Conservation (phyloP, 2,329 filamentous ascomycete genomes). For the Claviceps purpurea region DNA sequence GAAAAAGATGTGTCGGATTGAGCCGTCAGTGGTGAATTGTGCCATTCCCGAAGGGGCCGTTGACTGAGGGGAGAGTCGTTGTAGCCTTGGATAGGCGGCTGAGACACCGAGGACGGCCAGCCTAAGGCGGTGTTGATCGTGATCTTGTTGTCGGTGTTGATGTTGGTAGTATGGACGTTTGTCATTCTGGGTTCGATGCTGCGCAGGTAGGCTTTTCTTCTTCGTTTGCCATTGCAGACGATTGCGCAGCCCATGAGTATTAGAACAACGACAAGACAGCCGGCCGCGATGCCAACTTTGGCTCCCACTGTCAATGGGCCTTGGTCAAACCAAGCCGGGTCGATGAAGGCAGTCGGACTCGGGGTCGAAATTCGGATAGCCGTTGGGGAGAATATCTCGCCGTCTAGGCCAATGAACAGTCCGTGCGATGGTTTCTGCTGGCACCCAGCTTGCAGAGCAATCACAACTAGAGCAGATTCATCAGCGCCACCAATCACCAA, state of each 20-base stretch:
- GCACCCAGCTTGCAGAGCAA: conserved; percentile 42
- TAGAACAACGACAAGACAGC: conserved; percentile 34
- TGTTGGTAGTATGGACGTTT: background rate
- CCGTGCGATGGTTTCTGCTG: conserved; percentile 35
- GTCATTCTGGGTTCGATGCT: conserved; percentile 27
- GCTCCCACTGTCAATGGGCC: conserved; percentile 38
- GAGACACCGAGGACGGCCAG: background rate
- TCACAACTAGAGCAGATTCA: conserved; percentile 25
- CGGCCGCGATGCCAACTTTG: conserved; percentile 45
- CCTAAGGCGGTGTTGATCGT: too few relatives aligned
- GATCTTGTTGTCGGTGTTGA: background rate
- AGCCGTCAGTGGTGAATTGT: conserved; percentile 36
- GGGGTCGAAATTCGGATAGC: conserved; percentile 37
- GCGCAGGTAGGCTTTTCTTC: conserved; percentile 37
- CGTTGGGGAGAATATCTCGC: conserved; percentile 36
- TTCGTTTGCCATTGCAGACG: conserved; percentile 42
- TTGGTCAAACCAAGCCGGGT: conserved; percentile 25
- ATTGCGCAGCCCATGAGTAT: conserved; percentile 36
- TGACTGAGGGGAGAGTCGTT: conserved; percentile 42
- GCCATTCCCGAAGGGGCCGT: conserved; percentile 36
- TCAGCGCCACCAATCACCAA: background rate
- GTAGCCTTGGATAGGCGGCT: conserved; percentile 13
- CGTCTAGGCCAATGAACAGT: conserved; percentile 33
- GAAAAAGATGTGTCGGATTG: conserved; percentile 24
- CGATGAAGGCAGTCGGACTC: conserved; percentile 24